Evolutionary conservation across 495 filamentous ascomycete species (phyloP), one percentile per base, ranked within the genome.

Genomic region (Lichenothelia convexa): DNA sequence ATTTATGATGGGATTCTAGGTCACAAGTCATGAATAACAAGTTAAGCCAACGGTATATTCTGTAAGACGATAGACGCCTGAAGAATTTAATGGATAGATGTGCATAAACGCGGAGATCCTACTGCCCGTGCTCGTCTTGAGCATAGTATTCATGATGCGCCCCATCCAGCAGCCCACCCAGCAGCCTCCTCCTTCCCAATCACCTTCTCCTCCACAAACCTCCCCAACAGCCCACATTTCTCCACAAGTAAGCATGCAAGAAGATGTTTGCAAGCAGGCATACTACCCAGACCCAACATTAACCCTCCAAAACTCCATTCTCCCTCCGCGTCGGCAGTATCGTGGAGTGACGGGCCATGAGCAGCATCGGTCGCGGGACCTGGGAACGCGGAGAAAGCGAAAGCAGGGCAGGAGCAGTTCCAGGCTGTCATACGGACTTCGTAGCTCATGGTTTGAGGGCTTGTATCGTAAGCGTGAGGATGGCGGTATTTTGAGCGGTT

Each of bases 391-490:
- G 70, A 59, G 40, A 87, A 76, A 0, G 77, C 66, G 50, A 92
- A 94, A 3, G 73, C 73, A 1, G 81, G 75, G 62, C 86, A 94
- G 7, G 71, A 78, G 51, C 86, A 94, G 50, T 80, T 83, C 86
- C 86, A 94, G n/a, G 80, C 75, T 2, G 48, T 39, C 5, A 80
- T 59, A 5, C 72, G 67, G 18, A 92, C 80, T 45, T 78, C 65
- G 56, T 93, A 91, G 44, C 46, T 48, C 23, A 49, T 45, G 2
- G 54, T 51, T 3, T 36, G 13, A 15, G 26, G 41, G 16, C 44
- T 43, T 51, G 58, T 39, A 41, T 37, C 40, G 46, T 19, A 20
- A 36, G 30, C 38, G 43, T 34, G 34, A 20, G 33, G 42, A 37
- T 23, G 34, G n/a, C 30, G 22, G 36, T 34, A 40, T 34, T 7